These are phyloP conservation scores for Venturia effusa DNA, from an alignment of 2,329 filamentous ascomycete genomes.

Conservation along the genomic window DNA sequence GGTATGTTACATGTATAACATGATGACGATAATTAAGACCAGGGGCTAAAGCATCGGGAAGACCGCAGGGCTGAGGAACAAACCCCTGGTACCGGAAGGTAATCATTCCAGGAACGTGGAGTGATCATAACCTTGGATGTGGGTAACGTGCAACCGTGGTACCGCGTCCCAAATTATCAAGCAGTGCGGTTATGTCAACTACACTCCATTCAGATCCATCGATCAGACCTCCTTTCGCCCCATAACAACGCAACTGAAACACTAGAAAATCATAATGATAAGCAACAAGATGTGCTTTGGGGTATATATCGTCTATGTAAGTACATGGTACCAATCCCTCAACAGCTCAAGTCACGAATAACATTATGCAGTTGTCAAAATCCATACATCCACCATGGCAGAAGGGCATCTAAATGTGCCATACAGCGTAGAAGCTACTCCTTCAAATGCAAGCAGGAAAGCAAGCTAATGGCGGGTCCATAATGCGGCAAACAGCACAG, in stretches of 20 bases:
- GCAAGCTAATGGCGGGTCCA: not conserved
- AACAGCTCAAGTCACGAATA: not conserved
- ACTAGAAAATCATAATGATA: not conserved
- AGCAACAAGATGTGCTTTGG: not conserved
- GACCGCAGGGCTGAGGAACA: not conserved
- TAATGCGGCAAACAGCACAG: not conserved
- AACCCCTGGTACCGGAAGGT: not conserved
- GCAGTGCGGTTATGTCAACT: not conserved
- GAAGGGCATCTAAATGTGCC: not conserved
- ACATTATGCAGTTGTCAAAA: not conserved
- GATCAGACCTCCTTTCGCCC: not conserved
- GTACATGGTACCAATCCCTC: not conserved
- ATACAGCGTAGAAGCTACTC: not conserved
- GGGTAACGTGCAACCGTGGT: not conserved
- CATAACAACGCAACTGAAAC: not conserved
- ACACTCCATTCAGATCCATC: not conserved
- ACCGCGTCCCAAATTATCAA: not conserved
- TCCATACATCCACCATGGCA: not conserved
- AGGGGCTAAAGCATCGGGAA: not conserved
- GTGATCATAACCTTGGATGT: not conserved
- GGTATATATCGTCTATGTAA: slow-evolving; percentile 3
- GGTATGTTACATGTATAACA: not conserved
- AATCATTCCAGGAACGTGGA: not conserved
- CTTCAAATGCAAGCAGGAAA: not conserved
- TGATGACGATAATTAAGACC: not conserved